These are phyloP conservation scores for Candida tetrigidarum DNA, from an alignment of 1,139 yeast species.

Conservation along the genomic window DNA sequence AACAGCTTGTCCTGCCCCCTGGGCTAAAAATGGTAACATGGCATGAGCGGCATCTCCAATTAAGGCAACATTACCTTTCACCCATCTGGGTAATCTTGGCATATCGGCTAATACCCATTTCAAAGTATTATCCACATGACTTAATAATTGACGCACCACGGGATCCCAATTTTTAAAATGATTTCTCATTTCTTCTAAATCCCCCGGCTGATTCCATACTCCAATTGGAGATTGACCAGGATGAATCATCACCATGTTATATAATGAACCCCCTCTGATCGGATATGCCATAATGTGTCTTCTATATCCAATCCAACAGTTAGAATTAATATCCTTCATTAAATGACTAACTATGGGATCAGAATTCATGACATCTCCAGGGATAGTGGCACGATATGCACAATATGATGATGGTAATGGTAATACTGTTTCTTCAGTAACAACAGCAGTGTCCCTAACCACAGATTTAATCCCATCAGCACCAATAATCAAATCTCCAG, in stretches of 20 bases:
- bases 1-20: slow-evolving; percentile 46
- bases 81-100: slow-evolving; percentile 27
- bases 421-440: slow-evolving; percentile 20
- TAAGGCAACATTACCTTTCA: slow-evolving; percentile 27
- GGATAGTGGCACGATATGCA: slow-evolving; percentile 23
- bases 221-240: slow-evolving; percentile 26
- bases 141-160: slow-evolving; percentile 23
- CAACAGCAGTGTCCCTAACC: slow-evolving; percentile 19
- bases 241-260: slow-evolving; percentile 20
- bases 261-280: slow-evolving; percentile 24
- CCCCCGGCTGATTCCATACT: slow-evolving; percentile 22
- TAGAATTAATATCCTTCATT: slow-evolving; percentile 28
- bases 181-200: slow-evolving; percentile 26
- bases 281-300: slow-evolving; percentile 35
- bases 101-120: slow-evolving; percentile 36
- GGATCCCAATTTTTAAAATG: slow-evolving; percentile 35
- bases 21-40: slow-evolving; percentile 41
- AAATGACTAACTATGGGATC: slow-evolving; percentile 27
- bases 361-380: slow-evolving; percentile 22
- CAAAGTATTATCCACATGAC: slow-evolving; percentile 23
- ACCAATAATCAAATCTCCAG: slow-evolving; percentile 38
- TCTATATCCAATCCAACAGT: slow-evolving; percentile 37
- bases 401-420: slow-evolving; percentile 20
- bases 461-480: slow-evolving; percentile 41
- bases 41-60: slow-evolving; percentile 47